A percentile compares a stretch with the other conserved stretches of the same genome.
Conservation (phyloP, 2,329 filamentous ascomycete species). For the Parafenestella ontariensis region DNA sequence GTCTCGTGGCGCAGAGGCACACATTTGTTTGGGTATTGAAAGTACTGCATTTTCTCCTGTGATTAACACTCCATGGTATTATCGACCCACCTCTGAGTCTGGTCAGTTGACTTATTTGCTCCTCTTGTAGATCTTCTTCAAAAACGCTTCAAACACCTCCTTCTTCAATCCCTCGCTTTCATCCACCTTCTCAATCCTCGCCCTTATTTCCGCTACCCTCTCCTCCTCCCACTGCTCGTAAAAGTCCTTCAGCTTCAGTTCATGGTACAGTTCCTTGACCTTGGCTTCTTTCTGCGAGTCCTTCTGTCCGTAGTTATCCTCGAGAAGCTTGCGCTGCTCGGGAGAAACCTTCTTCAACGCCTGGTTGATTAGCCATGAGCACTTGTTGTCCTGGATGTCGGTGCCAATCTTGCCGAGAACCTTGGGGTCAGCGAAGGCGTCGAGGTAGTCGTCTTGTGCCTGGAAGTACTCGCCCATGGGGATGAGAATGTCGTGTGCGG, state of each 20-base stretch:
- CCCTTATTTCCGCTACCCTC: constrained; percentile 76
- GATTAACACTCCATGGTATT: background rate
- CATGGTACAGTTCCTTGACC: constrained; percentile 88
- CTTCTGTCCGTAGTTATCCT: constrained; percentile 94
- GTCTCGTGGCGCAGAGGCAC: background rate
- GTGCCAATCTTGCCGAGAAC: constrained; percentile 98
- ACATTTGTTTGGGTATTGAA: background rate
- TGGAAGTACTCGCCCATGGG: constrained; percentile 99
- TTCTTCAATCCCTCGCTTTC: constrained; percentile 90
- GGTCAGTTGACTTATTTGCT: constrained; percentile 71
- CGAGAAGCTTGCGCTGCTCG: constrained; percentile 86
- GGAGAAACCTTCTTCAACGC: constrained; percentile 80
- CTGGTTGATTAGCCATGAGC: constrained; percentile 97
- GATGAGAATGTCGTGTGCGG: constrained; percentile 89
- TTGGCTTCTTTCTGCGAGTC: constrained; percentile 80
- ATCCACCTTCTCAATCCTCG: constrained; percentile 79
- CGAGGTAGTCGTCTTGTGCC: constrained; percentile 97
- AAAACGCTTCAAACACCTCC: constrained; percentile 85
- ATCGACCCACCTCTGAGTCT: too few relatives aligned
- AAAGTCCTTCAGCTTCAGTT: constrained; percentile 80
- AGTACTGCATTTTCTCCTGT: background rate
- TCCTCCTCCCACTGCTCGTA: constrained; percentile 93
- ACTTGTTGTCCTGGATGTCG: constrained; percentile 99
- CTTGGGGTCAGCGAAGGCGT: constrained; percentile 93
- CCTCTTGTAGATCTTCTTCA: constrained; percentile 97